Evolutionary conservation across 208 protist species (phyloP), one percentile per base, ranked within the genome.

Genomic region (Porcisia hertigi): DNA sequence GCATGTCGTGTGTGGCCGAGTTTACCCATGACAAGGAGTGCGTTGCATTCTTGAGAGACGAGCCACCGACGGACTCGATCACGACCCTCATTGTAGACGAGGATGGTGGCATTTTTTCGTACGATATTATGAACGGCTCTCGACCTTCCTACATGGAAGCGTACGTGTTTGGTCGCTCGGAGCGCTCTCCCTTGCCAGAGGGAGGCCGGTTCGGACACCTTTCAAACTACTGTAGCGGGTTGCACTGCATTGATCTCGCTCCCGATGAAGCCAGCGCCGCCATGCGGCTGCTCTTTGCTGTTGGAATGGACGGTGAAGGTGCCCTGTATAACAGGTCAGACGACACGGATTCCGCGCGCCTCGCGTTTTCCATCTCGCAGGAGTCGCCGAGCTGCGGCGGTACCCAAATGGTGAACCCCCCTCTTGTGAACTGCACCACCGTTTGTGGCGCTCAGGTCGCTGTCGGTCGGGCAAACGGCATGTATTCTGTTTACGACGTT

Each of bases 281-380:
- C 23, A 47, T 53, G 23, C 71, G 64, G 16, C n/a, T 73, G 43
- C 72, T 93, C 43, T 81, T 91, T 34, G 75, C 84, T 16, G 57
- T 95, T 9, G 91, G 86, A n/a, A 95, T 95, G 89, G 86, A 92
- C 69, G 86, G 86, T 14, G 60, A 55, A 11, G 91, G 86, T 8
- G 82, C 78, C 1, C 64, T 95, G 14, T 92, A 90, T 71, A 72
- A 34, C 58, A 23, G 67, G 12, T 76, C 84, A 4, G 58, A 75
- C 43, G 36, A 14, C 3, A 57, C 75, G 0, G 34, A 49, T 16
- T 85, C 83, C 49, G 49, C 63, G 30, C 47, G 90, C 11, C 59
- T 69, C 6, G 34, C 49, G 0, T 79, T 84, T 59, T 58, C 47
- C 14, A 41, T 73, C 23, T 25, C 71, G 45, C 23, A 69, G 9